Evolutionary conservation across 495 filamentous ascomycete genomes (phyloP).

Genomic region (Aspergillus funiculosus): DNA sequence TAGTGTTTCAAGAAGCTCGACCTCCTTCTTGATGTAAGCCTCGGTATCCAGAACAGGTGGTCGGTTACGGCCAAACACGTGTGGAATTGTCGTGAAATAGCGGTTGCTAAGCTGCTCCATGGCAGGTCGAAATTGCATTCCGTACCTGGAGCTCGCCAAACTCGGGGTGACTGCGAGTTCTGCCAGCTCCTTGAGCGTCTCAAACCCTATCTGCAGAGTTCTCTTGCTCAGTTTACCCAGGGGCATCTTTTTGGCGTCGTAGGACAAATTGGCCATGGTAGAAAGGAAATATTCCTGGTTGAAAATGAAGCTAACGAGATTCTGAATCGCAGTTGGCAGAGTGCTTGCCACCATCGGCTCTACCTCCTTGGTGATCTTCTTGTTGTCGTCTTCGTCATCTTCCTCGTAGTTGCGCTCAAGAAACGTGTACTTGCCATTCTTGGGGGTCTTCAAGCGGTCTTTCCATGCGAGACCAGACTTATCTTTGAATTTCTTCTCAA

Average conservation of each 20-base stretch:
- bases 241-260: slow-evolving; percentile 72
- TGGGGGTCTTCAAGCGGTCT: slow-evolving; percentile 53
- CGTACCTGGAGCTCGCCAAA: slow-evolving; percentile 44
- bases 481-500: slow-evolving; percentile 70
- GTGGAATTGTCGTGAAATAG: slow-evolving; percentile 79
- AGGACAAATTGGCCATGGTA: slow-evolving; percentile 62
- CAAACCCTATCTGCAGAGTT: slow-evolving; percentile 65
- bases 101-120: slow-evolving; percentile 60
- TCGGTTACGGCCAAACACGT: slow-evolving; percentile 66
- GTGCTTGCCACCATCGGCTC: slow-evolving; percentile 41
- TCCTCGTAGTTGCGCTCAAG: slow-evolving; percentile 63
- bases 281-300: slow-evolving; percentile 62
- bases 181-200: slow-evolving; percentile 66
- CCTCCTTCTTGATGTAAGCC: slow-evolving; percentile 59
- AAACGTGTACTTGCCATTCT: slow-evolving; percentile 67
- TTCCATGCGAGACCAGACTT: slow-evolving; percentile 69
- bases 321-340: slow-evolving; percentile 53
- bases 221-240: slow-evolving; percentile 76
- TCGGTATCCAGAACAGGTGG: slow-evolving; percentile 58
- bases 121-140: slow-evolving; percentile 28
- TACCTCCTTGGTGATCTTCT: slow-evolving; percentile 27
- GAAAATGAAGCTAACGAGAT: slow-evolving; percentile 76
- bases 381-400: slow-evolving; percentile 50
- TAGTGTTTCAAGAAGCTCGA: slow-evolving; percentile 69
- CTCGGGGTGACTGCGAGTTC: slow-evolving; percentile 50